Evolutionary conservation across 306 rosid genomes (phyloP), one percentile per base, ranked within the genome.

Genomic region (Pyrus bretschneideri): DNA sequence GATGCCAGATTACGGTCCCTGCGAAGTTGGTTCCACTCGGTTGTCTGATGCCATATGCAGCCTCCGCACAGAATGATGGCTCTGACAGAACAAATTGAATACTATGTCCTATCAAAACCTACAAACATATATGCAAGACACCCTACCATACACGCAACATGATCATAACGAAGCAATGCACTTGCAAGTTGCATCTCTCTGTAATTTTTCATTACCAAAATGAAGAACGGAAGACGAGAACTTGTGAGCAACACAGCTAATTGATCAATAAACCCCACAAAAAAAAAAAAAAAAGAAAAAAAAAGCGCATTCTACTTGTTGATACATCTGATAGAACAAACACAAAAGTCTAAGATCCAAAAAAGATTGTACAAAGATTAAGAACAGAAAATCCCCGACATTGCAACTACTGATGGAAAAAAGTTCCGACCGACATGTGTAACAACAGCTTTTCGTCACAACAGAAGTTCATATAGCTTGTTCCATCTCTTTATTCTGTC

Each of bases 341-440:
- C n/a, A 38, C 17, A 59, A 3, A 5, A 17, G n/a, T 9, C 2
- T 21, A n/a, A 33, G 29, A 29, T 19, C 57, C 7, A 38, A 12
- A 17, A 58, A 58, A 72, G 11, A 23, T 59, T 59, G 17, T 72
- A 73, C 76, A 73, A 33, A 40, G 68, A 59, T 73, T 73, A 55
- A 73, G 68, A 73, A 38, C 13, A 9, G 23, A 23, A 58, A 72
- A 13, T 3, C 23, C 55, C 23, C 9, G 9, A 12, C 13, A 58
- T 6, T 23, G 19, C 58, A 6, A 45, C 72, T 44, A 72, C 11
- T 45, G 22, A 35, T 10, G 6, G 42, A 9, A 21, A 38, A 42
- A 22, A 72, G 40, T 57, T 71, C 22, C 61, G 49, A 52, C 61
- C 31, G 52, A 21, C 10, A 49, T 49, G 45, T 29, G 61, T 18